Evolutionary conservation across 176 grass and related monocot species (phyloP), one percentile per base, ranked within the genome.

Genomic region (Rhynchospora pubera): DNA sequence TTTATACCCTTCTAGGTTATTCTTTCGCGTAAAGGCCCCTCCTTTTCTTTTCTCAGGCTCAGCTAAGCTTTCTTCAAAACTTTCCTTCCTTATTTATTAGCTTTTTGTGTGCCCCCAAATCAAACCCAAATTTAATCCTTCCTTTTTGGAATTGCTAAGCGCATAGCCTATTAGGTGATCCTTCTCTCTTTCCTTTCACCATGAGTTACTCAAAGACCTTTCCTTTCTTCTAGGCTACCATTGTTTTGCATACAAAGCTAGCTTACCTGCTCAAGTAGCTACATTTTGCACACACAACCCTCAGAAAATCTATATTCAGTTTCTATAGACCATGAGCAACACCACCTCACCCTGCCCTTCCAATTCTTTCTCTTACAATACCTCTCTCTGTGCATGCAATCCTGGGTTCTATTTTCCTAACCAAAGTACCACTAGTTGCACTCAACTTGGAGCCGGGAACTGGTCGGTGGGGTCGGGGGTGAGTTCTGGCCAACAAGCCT

Each of bases 351-450:
- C 61, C 44, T 81, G 79, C 24, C 79, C 79, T 4, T 2, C 60
- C 6, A 81, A 81, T 81, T 81, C 79, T 10, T 93, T 98, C 88
- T 85, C 80, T 45, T 93, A 88, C 85, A 98, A 94, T 74, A 83
- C 83, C 13, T 88, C 83, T 5, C 88, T 91, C 4, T 98, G 95
- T 87, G 83, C 90, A 16, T 97, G 95, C 88, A 84, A 92, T 32
- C 95, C 95, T 6, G 95, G 95, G 0, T 85, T 77, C 83, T 94
- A 93, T 85, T 62, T 86, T 84, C 70, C 30, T 77, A 87, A 79
- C 78, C 57, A 75, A 5, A 84, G 59, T 79, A 90, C 89, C 79
- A 46, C 51, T 14, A 18, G 62, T 44, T 64, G 85, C 71, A 64
- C 78, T 34, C 83, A 75, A 39, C 65, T 52, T 21, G 69, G 65